These are phyloP conservation scores for Hyaloraphidium curvatum DNA, from an alignment of 192 early-diverging fungal genomes.

Conservation along the genomic window DNA sequence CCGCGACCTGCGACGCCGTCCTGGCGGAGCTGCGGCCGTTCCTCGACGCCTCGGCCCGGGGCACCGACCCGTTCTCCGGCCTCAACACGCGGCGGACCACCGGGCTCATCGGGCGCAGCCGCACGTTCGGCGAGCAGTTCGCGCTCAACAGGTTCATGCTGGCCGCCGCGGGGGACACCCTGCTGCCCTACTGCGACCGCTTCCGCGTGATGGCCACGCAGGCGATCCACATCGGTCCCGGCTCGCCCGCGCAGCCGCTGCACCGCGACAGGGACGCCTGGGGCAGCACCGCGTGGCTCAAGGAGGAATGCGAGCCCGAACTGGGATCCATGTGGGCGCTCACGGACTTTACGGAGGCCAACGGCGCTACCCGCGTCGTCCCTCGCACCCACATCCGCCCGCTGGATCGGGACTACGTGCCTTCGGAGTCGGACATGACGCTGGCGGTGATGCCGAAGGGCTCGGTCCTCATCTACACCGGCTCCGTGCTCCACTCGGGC, in stretches of 20 bases:
- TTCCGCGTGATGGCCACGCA: slow-evolving; percentile 2
- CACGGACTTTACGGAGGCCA: background rate
- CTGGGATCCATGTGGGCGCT: background rate
- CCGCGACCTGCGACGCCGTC: background rate
- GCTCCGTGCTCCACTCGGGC: background rate
- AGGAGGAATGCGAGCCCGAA: background rate
- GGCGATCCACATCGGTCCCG: background rate
- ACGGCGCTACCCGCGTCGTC: background rate
- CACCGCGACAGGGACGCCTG: background rate
- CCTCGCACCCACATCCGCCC: background rate
- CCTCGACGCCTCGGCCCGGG: background rate
- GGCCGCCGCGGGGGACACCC: background rate
- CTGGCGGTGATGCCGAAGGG: background rate
- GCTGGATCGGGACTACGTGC: background rate
- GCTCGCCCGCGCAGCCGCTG: background rate
- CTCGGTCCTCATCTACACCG: slow-evolving; percentile 2
- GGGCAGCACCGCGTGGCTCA: background rate
- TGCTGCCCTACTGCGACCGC: background rate
- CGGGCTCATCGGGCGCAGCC: background rate
- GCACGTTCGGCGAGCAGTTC: background rate
- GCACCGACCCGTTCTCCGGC: background rate
- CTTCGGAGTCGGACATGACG: background rate
- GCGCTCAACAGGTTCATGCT: background rate
- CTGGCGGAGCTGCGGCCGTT: background rate
- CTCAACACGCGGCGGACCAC: background rate